phyloP scores from a whole-genome alignment of 768 basidiomycete genomes.

The Leccinum rimulosum region DNA sequence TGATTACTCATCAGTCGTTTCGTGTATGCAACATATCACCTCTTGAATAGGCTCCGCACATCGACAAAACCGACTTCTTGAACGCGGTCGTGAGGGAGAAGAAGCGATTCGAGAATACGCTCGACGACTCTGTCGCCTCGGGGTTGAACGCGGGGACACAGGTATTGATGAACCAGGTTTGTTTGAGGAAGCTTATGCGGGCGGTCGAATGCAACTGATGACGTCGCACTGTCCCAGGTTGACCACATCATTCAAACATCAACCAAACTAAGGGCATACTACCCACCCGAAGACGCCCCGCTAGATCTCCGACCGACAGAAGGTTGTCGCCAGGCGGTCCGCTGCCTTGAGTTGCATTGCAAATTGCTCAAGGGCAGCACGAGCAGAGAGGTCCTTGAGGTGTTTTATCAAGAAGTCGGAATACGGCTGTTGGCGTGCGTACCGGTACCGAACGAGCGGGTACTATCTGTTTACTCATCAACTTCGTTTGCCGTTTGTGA shows the following conservation, averaged over 20 bases:
- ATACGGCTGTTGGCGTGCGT: constrained; percentile 81
- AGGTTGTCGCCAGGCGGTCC: constrained; percentile 88
- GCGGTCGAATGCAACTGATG: background rate
- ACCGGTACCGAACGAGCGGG: background rate
- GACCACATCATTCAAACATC: constrained; percentile 87
- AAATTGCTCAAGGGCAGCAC: constrained; percentile 90
- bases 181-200: background rate
- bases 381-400: constrained; percentile 93
- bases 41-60: constrained; percentile 64
- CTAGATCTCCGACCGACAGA: constrained; percentile 83
- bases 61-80: constrained; percentile 91
- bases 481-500: background rate
- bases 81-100: constrained; percentile 94
- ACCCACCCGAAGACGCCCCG: constrained; percentile 75
- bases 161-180: constrained; percentile 90
- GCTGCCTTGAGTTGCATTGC: constrained; percentile 88
- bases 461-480: background rate
- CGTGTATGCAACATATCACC: background rate
- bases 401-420: constrained; percentile 97
- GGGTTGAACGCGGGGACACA: constrained; percentile 96
- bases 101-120: constrained; percentile 88
- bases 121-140: constrained; percentile 92
- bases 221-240: constrained; percentile 51
- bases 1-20: background rate
- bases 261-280: constrained; percentile 86